phyloP scores from a whole-genome alignment of 768 basidiomycete genomes.

The Pleurotus tuoliensis region DNA sequence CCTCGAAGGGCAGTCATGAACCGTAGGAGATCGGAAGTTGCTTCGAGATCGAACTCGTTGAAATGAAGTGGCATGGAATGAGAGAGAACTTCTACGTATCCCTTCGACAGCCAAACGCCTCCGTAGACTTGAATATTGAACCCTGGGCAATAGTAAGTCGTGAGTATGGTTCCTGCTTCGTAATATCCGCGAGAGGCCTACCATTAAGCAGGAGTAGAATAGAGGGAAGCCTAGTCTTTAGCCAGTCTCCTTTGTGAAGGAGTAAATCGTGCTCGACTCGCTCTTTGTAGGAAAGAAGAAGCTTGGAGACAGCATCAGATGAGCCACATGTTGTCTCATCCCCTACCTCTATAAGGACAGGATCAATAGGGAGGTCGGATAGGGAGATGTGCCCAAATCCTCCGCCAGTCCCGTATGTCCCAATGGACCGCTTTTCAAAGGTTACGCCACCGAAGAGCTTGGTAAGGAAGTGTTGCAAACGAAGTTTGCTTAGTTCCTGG shows the following conservation, averaged over 20 bases:
- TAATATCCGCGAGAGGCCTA: not conserved
- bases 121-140: not conserved
- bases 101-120: not conserved
- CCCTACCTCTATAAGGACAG: not conserved
- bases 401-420: not conserved
- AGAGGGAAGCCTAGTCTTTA: not conserved
- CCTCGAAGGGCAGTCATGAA: not conserved
- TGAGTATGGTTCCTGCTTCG: too few relatives aligned
- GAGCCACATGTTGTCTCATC: not conserved
- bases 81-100: not conserved
- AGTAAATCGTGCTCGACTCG: not conserved
- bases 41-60: not conserved
- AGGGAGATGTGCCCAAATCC: not conserved
- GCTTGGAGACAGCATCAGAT: not conserved
- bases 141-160: too few relatives aligned
- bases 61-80: not conserved
- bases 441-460: not conserved
- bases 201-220: not conserved
- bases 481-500: too few relatives aligned
- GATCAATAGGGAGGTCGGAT: not conserved
- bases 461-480: too few relatives aligned
- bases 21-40: not conserved
- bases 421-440: not conserved
- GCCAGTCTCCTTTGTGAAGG: not conserved
- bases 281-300: not conserved